Evolutionary conservation across 805 yeast genomes (phyloP).

Genomic region (Cyberlindnera maclurae): DNA sequence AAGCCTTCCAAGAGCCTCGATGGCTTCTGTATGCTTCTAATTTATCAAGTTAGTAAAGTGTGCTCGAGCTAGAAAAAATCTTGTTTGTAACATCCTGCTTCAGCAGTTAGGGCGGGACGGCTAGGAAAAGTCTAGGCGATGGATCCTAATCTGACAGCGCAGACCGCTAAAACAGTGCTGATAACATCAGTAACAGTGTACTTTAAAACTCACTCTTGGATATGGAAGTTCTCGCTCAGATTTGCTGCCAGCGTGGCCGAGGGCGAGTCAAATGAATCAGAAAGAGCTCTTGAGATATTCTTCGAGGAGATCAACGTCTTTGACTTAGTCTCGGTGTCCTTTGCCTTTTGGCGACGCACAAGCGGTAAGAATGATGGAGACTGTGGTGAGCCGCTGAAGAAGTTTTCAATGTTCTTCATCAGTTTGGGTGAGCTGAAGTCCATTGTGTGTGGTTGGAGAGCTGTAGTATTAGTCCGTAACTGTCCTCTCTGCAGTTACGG

Average conservation of each 20-base stretch:
- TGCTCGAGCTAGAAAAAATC: neutral
- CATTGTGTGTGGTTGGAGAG: slow-evolving; percentile 6
- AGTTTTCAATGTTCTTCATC: slow-evolving; percentile 17
- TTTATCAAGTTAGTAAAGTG: slow-evolving; percentile 1
- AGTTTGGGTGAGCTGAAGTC: slow-evolving; percentile 19
- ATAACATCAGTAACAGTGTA: neutral
- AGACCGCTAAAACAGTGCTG: too few species aligned
- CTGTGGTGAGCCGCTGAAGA: slow-evolving; percentile 20
- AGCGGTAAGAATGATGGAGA: slow-evolving; percentile 22
- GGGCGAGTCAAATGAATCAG: slow-evolving; percentile 24
- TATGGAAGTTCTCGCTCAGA: slow-evolving; percentile 31
- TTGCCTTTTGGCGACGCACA: slow-evolving; percentile 2
- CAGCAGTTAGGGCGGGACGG: slow-evolving; percentile 1
- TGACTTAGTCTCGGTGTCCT: slow-evolving; percentile 1
- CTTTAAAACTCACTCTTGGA: slow-evolving; percentile 18
- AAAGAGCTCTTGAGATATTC: neutral
- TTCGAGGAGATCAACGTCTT: slow-evolving; percentile 29
- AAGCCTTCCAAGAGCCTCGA: slow-evolving; percentile 1
- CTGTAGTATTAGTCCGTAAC: too few species aligned
- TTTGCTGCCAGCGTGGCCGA: slow-evolving; percentile 32
- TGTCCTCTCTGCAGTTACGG: too few species aligned
- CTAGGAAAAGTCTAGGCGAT: neutral
- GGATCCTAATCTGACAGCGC: neutral
- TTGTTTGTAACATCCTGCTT: slow-evolving; percentile 8
- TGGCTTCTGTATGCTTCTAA: slow-evolving; percentile 1